phyloP scores from a whole-genome alignment of 148 eudicot species.

The Persicaria maculosa region DNA sequence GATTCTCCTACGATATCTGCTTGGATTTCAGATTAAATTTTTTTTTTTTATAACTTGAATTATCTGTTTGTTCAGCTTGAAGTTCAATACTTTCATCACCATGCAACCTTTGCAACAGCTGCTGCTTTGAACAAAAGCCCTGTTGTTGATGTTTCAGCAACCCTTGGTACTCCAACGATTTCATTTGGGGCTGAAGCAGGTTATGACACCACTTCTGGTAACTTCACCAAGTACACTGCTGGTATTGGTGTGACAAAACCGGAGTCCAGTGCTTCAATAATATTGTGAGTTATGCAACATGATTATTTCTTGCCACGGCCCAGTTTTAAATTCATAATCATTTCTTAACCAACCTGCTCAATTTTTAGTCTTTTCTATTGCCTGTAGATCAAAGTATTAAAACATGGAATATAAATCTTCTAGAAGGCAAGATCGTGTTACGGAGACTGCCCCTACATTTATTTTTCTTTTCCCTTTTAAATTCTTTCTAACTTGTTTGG shows the following conservation, averaged over 20 bases:
- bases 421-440: no score
- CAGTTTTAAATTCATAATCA: background rate
- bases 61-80: slow-evolving; percentile 44
- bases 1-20: background rate
- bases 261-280: slow-evolving; percentile 53
- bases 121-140: slow-evolving; percentile 64
- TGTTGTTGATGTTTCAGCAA: slow-evolving; percentile 61
- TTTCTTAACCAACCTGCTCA: no score
- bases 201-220: slow-evolving; percentile 68
- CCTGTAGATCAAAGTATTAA: no score
- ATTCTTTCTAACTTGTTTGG: no score
- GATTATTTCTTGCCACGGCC: no score
- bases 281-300: slow-evolving; percentile 35
- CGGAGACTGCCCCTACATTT: no score
- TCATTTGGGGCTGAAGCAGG: slow-evolving; percentile 89
- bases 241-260: slow-evolving; percentile 68
- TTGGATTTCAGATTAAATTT: background rate
- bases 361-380: no score
- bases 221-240: slow-evolving; percentile 69
- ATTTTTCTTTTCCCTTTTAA: no score
- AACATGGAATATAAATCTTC: no score
- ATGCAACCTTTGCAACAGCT: slow-evolving; percentile 79
- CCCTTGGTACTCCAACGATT: slow-evolving; percentile 85
- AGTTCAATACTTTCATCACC: slow-evolving; percentile 81
- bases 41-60: background rate